phyloP scores from a whole-genome alignment of 768 basidiomycete genomes.

The Mycena epipterygia region DNA sequence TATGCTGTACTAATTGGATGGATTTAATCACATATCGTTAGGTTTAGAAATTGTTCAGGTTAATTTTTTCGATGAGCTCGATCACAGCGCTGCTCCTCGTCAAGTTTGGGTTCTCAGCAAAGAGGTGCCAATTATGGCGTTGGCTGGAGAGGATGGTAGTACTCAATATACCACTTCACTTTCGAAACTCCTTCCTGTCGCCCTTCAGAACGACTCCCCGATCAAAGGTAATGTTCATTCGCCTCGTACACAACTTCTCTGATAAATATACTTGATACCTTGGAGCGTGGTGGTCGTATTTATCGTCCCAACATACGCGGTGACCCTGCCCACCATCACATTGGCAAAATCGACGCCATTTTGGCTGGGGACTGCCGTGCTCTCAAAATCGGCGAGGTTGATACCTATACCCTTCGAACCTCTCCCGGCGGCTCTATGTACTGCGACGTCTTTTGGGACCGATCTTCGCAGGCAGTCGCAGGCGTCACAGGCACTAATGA shows the following conservation, averaged over 20 bases:
- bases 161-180: background rate
- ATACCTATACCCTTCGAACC: background rate
- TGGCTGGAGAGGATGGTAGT: background rate
- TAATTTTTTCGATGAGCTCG: background rate
- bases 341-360: background rate
- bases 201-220: background rate
- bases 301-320: background rate
- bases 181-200: constrained; percentile 1
- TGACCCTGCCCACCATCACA: background rate
- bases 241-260: background rate
- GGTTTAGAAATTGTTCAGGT: background rate
- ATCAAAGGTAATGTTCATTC: background rate
- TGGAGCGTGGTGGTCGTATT: background rate
- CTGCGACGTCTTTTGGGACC: background rate
- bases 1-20: too few species aligned
- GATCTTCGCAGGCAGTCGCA: background rate
- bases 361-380: background rate
- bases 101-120: background rate
- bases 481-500: too few species aligned
- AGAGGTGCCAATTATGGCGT: background rate
- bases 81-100: background rate
- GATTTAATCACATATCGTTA: too few species aligned
- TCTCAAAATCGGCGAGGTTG: background rate
- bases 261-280: background rate
- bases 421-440: background rate